These are phyloP conservation scores for Amaranthus palmeri DNA, from an alignment of 148 eudicot species.

Conservation along the genomic window DNA sequence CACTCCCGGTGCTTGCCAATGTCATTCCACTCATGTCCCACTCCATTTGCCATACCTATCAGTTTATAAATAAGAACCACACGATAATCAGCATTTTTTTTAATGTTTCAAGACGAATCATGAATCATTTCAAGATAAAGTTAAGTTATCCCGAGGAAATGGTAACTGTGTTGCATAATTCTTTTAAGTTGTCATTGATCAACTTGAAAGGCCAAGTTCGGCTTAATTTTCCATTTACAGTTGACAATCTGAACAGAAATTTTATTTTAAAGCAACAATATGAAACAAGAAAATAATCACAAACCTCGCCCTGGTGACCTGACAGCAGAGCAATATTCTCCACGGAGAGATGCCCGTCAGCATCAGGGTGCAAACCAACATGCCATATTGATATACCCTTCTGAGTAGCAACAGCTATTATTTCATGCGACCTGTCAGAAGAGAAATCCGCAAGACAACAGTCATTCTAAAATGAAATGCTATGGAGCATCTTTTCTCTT, in stretches of 20 bases:
- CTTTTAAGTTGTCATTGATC: background rate
- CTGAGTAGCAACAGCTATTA: conserved; percentile 67
- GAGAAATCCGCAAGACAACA: background rate
- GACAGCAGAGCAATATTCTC: conserved; percentile 61
- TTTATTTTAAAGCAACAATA: background rate
- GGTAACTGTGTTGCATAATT: background rate
- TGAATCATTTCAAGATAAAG: background rate
- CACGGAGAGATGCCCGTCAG: conserved; percentile 74
- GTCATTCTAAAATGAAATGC: background rate
- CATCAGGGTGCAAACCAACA: conserved; percentile 69
- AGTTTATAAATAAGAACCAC: background rate
- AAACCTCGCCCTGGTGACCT: conserved; percentile 75
- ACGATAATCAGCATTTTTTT: background rate
- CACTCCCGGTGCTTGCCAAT: conserved; percentile 72
- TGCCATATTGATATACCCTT: conserved; percentile 93
- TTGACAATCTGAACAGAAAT: background rate
- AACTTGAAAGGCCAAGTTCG: background rate
- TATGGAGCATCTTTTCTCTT: background rate
- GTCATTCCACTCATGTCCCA: conserved; percentile 99
- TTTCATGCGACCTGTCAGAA: conserved; percentile 69
- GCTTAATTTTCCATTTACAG: background rate
- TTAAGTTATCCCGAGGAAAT: background rate
- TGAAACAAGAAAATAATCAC: background rate
- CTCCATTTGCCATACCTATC: conserved; percentile 93
- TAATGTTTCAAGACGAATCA: background rate